Evolutionary conservation across 495 filamentous ascomycete genomes (phyloP), one percentile per base, ranked within the genome.

Genomic region (Hypoxylon fragiforme): DNA sequence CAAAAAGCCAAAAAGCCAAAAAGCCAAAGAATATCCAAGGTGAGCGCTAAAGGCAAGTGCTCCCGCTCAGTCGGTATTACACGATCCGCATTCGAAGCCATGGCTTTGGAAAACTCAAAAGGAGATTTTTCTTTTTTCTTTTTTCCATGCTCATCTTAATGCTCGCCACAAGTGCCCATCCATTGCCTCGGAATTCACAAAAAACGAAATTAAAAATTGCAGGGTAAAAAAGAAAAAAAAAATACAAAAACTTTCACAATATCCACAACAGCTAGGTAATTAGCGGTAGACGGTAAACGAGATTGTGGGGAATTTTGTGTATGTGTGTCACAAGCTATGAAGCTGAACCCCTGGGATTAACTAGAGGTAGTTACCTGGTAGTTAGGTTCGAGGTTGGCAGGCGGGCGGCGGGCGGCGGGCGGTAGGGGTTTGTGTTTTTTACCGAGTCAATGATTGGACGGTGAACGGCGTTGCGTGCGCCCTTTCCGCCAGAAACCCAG

Each of bases 271-370:
- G n/a, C n/a, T n/a, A n/a, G n/a, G n/a, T n/a, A n/a, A n/a, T n/a
- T n/a, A n/a, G 13, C 6, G 28, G 39, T 35, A 47, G 1, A 45
- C 20, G 34, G 42, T 61, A 61, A 56, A 56, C 57, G 57, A 62
- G 58, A 57, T 62, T 62, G 52, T 62, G 52, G 52, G 57, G 57
- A 54, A n/a, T n/a, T n/a, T n/a, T n/a, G n/a, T n/a, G n/a, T n/a
- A n/a, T n/a, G n/a, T 28, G 45, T 46, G 28, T 56, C 50, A 51
- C 57, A 61, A 32, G 14, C 13, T 13, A 9, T 13, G 5, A 30
- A 30, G 26, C 26, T 5, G 26, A 8, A 30, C 11, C 11, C 8
- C 9, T 13, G 5, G 38, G 2, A 48, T n/a, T n/a, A n/a, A n/a
- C n/a, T n/a, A n/a, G n/a, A n/a, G n/a, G n/a, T n/a, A n/a, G n/a